Conservation (phyloP, 345 rosid genomes). For the Eucalyptus microcorys region DNA sequence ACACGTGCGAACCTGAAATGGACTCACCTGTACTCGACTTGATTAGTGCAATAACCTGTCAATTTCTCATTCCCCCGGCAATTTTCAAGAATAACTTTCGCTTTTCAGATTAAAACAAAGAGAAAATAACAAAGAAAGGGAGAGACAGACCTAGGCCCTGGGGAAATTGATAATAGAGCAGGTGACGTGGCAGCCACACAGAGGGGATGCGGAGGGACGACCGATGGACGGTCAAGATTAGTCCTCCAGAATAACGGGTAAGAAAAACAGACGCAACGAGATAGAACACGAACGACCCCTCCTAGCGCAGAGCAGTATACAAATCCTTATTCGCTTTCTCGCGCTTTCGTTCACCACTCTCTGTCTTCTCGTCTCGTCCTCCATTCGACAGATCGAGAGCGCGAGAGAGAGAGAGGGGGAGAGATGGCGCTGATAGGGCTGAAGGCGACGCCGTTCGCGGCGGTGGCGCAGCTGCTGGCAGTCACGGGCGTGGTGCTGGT, state of each 20-base stretch:
- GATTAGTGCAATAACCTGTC: background rate
- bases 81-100: background rate
- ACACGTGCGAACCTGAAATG: background rate
- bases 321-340: background rate
- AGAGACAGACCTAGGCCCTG: background rate
- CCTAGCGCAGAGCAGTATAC: background rate
- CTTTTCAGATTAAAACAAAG: background rate
- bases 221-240: background rate
- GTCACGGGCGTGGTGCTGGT: constrained; percentile 51
- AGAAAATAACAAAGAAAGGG: background rate
- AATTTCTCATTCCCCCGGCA: background rate
- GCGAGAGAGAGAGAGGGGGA: background rate
- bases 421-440: constrained; percentile 31
- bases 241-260: background rate
- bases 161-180: background rate
- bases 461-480: constrained; percentile 54
- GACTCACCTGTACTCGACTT: background rate
- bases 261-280: background rate
- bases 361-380: background rate
- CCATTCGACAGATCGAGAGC: background rate
- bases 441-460: constrained; percentile 43
- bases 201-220: background rate
- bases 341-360: background rate
- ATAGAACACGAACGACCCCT: background rate
- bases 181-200: background rate